Evolutionary conservation across 768 basidiomycete species (phyloP).

Genomic region (Leccinum incarnatum): DNA sequence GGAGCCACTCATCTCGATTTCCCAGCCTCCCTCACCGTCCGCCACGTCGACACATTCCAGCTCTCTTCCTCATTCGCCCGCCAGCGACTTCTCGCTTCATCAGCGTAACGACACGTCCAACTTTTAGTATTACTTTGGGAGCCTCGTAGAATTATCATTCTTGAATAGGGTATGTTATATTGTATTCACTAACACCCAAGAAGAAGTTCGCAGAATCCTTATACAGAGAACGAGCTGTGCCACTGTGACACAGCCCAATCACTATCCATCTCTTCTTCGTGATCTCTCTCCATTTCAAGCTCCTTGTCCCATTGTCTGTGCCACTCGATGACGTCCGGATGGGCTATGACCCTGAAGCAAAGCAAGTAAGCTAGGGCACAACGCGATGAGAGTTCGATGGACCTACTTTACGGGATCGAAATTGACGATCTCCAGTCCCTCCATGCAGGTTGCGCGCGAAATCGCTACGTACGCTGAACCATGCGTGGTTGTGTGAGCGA

Average conservation of each 20-base stretch:
- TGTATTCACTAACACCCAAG: constrained; percentile 2
- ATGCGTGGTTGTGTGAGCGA: constrained; percentile 2
- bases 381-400: background rate
- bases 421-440: constrained; percentile 38
- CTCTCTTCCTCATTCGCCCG: constrained; percentile 10
- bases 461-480: constrained; percentile 34
- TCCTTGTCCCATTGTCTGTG: constrained; percentile 26
- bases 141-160: constrained; percentile 5
- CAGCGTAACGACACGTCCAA: constrained; percentile 15
- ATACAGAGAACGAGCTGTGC: constrained; percentile 27
- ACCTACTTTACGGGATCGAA: constrained; percentile 35
- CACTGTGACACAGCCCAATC: constrained; percentile 32
- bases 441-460: constrained; percentile 41
- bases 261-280: constrained; percentile 36
- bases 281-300: constrained; percentile 11
- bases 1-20: constrained; percentile 11
- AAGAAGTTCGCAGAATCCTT: background rate
- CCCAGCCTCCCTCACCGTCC: constrained; percentile 22
- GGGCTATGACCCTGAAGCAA: constrained; percentile 34
- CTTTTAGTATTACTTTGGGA: constrained; percentile 6
- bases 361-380: background rate
- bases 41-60: constrained; percentile 13
- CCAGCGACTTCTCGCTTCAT: constrained; percentile 7
- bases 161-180: background rate
- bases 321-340: constrained; percentile 35